Conservation (phyloP, 306 rosid species). For the Oemleria cerasiformis region DNA sequence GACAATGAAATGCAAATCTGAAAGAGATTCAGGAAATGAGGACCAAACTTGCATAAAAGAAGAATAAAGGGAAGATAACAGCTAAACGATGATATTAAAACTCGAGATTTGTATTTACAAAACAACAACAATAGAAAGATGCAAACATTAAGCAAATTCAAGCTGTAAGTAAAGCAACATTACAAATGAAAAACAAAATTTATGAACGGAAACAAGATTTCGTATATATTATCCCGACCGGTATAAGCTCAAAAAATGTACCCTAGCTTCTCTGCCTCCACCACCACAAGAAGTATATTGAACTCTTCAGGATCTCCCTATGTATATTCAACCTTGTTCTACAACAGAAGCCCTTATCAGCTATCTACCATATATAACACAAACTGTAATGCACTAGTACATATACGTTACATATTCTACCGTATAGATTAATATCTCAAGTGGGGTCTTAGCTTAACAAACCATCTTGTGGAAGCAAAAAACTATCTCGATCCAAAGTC, state of each 20-base stretch:
- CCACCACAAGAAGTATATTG: constrained; percentile 38
- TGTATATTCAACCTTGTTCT: constrained; percentile 45
- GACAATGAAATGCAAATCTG: background rate
- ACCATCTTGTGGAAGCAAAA: constrained; percentile 63
- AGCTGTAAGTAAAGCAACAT: constrained; percentile 12
- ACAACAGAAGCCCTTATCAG: constrained; percentile 37
- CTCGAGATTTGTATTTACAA: too few relatives aligned
- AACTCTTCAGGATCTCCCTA: constrained; percentile 41
- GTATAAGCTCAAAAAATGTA: constrained; percentile 43
- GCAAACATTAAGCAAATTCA: too few relatives aligned
- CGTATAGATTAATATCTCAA: constrained; percentile 36
- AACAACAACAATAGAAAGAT: too few relatives aligned
- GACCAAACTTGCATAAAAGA: background rate
- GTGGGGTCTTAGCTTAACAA: constrained; percentile 43
- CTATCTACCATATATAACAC: constrained; percentile 30
- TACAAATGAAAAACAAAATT: constrained; percentile 20
- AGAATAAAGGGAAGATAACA: background rate
- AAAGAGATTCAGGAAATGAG: background rate
- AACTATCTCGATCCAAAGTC: constrained; percentile 53
- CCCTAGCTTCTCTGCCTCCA: constrained; percentile 34
- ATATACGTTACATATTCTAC: constrained; percentile 21
- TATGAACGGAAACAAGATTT: constrained; percentile 27
- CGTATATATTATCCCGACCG: constrained; percentile 35
- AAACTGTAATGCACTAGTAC: constrained; percentile 19
- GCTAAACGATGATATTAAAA: too few relatives aligned